Conservation (phyloP, 768 basidiomycete species). For the Rhodotorula paludigena region DNA sequence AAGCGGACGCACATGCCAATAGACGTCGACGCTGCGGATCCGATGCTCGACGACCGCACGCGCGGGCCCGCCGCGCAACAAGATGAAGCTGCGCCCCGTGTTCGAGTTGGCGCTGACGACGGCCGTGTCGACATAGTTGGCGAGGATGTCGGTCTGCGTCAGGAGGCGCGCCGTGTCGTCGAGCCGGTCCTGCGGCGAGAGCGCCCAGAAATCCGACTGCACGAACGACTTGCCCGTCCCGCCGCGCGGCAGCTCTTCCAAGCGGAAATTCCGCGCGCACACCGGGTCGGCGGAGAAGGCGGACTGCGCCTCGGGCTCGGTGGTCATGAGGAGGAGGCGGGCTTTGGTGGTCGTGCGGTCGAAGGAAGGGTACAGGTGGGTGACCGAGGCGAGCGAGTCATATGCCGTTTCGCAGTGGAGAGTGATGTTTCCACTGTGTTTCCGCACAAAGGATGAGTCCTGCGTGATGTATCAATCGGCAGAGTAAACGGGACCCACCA, state of each 20-base stretch:
- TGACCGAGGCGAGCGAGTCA: background rate
- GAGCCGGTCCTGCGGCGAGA: background rate
- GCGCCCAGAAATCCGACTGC: background rate
- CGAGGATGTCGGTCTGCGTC: slow-evolving; percentile 3
- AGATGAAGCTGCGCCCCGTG: background rate
- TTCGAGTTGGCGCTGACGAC: slow-evolving; percentile 22
- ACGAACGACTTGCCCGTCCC: slow-evolving; percentile 4
- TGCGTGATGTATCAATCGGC: background rate
- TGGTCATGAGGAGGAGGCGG: slow-evolving; percentile 13
- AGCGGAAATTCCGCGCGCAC: background rate
- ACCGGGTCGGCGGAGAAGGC: background rate
- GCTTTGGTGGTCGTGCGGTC: background rate
- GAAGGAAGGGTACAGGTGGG: background rate
- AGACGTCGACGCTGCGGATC: slow-evolving; percentile 13
- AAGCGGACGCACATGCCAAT: slow-evolving; percentile 14
- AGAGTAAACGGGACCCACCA: slow-evolving; percentile 11
- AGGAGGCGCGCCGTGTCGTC: background rate
- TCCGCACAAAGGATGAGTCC: background rate
- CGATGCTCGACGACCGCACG: background rate
- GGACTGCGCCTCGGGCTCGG: slow-evolving; percentile 3
- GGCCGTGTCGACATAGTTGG: slow-evolving; percentile 17
- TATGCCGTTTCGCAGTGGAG: slow-evolving; percentile 9
- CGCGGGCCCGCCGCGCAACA: slow-evolving; percentile 2
- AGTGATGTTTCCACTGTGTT: slow-evolving; percentile 15
- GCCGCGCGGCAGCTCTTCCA: background rate